Evolutionary conservation across 108 stramenopile genomes (phyloP).

Genomic region (Fragilariopsis cylindrus): DNA sequence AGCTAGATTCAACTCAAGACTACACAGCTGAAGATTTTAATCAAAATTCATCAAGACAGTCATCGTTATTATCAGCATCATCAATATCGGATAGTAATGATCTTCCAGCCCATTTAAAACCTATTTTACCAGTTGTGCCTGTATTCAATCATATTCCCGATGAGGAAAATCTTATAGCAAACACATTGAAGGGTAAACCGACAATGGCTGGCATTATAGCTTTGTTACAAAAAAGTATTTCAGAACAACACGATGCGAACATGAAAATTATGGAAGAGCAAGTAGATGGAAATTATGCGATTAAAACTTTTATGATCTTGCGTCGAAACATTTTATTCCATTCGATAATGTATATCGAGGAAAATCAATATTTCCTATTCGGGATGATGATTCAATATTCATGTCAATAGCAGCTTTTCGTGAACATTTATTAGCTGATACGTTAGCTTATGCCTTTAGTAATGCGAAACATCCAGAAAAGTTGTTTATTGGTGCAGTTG

Average conservation of each 20-base stretch:
- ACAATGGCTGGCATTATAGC: constrained; percentile 21
- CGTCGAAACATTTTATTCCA: constrained; percentile 42
- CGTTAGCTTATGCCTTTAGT: constrained; percentile 76
- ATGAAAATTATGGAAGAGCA: constrained; percentile 8
- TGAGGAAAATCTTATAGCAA: constrained; percentile 8
- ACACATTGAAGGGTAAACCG: constrained; percentile 3
- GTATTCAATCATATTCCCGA: constrained; percentile 7
- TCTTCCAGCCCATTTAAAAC: constrained; percentile 28
- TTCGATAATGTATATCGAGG: constrained; percentile 60
- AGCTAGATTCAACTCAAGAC: neutral
- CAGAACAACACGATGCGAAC: constrained; percentile 4
- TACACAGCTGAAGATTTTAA: too few species aligned
- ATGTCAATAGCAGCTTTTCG: constrained; percentile 88
- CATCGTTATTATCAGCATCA: neutral
- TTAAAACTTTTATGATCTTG: constrained; percentile 50
- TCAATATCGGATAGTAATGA: neutral
- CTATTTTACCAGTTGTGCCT: neutral
- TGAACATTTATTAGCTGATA: constrained; percentile 82
- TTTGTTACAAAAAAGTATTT: constrained; percentile 6
- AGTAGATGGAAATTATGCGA: constrained; percentile 32
- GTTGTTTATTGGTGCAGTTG: constrained; percentile 84
- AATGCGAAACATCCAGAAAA: constrained; percentile 77
- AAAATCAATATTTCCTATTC: constrained; percentile 58
- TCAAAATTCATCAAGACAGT: neutral
- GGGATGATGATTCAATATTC: constrained; percentile 78